These are phyloP conservation scores for Metarhizium humberi DNA, from an alignment of 2,329 filamentous ascomycete genomes.

Conservation along the genomic window DNA sequence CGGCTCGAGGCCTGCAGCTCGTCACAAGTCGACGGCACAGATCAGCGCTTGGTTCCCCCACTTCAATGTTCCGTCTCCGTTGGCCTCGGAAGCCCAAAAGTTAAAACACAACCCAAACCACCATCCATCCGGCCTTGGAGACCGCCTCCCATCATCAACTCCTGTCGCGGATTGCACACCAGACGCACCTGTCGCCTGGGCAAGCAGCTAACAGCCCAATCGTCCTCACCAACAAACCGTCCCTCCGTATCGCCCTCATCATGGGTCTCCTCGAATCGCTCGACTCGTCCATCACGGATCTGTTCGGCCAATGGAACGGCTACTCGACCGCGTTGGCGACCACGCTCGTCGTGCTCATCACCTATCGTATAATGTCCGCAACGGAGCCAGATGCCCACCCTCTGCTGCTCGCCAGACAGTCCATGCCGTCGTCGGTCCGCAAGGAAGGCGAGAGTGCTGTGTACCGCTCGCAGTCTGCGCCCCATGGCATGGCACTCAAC, in stretches of 20 bases:
- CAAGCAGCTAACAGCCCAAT: no score
- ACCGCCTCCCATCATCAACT: no score
- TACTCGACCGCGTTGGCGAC: constrained; percentile 65
- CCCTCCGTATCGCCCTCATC: neutral
- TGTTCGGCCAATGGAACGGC: constrained; percentile 73
- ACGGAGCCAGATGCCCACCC: constrained; percentile 87
- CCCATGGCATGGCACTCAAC: constrained; percentile 75
- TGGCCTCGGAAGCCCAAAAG: neutral
- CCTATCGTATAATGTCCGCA: constrained; percentile 60
- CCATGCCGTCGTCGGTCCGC: constrained; percentile 67
- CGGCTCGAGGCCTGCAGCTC: no score
- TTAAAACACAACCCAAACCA: neutral
- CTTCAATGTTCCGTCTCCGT: neutral
- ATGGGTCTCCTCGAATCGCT: constrained; percentile 49
- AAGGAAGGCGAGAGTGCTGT: constrained; percentile 77
- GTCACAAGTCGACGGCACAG: no score
- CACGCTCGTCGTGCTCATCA: constrained; percentile 55
- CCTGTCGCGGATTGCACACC: no score
- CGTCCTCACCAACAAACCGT: no score
- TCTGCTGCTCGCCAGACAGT: constrained; percentile 79
- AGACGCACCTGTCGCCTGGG: no score
- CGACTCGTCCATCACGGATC: constrained; percentile 59
- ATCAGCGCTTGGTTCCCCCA: neutral
- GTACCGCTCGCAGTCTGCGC: constrained; percentile 75
- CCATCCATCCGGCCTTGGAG: neutral